Evolutionary conservation across 208 protist genomes (phyloP).

Genomic region (Acanthamoeba healyi): DNA sequence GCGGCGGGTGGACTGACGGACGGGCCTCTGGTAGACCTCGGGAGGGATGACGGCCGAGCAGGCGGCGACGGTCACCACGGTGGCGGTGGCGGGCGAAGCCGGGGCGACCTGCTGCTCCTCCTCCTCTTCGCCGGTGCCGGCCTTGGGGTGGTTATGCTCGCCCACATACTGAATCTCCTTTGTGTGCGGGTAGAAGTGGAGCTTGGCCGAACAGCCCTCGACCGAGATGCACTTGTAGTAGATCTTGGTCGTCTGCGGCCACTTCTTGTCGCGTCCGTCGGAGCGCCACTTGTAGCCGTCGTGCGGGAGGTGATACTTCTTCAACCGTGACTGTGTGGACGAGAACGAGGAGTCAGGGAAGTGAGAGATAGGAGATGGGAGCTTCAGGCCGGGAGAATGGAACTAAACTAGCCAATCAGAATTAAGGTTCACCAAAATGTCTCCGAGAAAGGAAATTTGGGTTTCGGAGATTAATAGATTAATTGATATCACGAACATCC

Average conservation of each 20-base stretch:
- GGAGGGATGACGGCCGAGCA: neutral
- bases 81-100: conserved; percentile 7
- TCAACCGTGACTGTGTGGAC: conserved; percentile 27
- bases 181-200: conserved; percentile 38
- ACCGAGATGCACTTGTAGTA: conserved; percentile 42
- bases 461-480: no score
- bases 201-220: conserved; percentile 4
- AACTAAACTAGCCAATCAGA: neutral
- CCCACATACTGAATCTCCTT: conserved; percentile 16
- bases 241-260: conserved; percentile 68
- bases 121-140: neutral
- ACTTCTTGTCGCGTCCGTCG: conserved; percentile 62
- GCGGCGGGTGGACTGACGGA: conserved; percentile 10
- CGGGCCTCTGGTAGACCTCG: conserved; percentile 20
- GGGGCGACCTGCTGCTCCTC: neutral
- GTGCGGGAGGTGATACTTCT: conserved; percentile 36
- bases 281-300: conserved; percentile 69
- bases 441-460: neutral
- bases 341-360: neutral
- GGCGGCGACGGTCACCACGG: conserved; percentile 5
- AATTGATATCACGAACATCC: neutral
- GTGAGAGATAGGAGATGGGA: neutral
- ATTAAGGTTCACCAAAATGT: neutral
- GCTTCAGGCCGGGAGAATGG: neutral
- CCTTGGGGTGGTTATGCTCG: conserved; percentile 26